A percentile compares a stretch with the other conserved stretches of the same genome.
Evolutionary conservation across 139 green algal genomes (phyloP).

Genomic region (Tetradesmus lagerheimii): DNA sequence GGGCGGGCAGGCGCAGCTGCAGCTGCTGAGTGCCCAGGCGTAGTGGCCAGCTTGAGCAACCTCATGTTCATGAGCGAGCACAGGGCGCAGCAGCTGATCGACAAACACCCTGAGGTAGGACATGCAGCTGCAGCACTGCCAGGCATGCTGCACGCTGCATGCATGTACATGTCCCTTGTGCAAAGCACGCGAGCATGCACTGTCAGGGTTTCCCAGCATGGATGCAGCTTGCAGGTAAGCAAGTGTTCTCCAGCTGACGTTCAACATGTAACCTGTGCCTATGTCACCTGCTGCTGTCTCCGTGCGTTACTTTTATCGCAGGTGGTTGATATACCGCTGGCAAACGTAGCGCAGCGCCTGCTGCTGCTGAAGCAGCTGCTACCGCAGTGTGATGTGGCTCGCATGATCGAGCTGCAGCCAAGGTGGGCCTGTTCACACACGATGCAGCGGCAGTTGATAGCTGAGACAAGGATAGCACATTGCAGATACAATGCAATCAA

Average conservation of each 20-base stretch:
- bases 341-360: slow-evolving; percentile 12
- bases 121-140: too few species aligned
- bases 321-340: slow-evolving; percentile 4
- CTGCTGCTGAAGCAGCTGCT: slow-evolving; percentile 43
- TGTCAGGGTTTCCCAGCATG: too few species aligned
- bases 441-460: too few species aligned
- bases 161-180: too few species aligned
- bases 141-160: too few species aligned
- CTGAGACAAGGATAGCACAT: too few species aligned
- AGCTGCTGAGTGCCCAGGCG: not conserved
- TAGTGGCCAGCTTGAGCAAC: not conserved
- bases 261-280: not conserved
- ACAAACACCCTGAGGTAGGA: slow-evolving; percentile 5
- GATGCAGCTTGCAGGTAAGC: too few species aligned
- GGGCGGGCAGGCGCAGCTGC: not conserved
- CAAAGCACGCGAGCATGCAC: too few species aligned
- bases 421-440: too few species aligned
- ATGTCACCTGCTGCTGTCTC: not conserved
- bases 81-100: slow-evolving; percentile 2
- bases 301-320: not conserved
- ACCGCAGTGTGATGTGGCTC: slow-evolving; percentile 32
- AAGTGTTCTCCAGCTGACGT: too few species aligned
- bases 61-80: slow-evolving; percentile 38
- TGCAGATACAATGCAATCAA: too few species aligned
- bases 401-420: slow-evolving; percentile 33